phyloP scores from a whole-genome alignment of 257 asterid species.

The Scutellaria barbata region DNA sequence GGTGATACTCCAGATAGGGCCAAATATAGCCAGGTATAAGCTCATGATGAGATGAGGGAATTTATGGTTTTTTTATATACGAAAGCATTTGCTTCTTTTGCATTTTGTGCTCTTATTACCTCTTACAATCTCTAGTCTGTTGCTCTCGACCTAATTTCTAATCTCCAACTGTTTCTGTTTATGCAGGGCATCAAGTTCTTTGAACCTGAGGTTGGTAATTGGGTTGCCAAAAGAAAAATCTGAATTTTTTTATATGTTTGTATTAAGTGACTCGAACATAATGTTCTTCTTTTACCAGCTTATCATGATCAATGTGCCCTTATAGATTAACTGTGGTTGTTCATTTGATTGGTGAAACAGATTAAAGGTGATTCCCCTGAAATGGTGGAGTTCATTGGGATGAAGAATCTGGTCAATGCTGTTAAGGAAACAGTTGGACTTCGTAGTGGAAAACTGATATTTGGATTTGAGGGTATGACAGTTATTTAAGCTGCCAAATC shows the following conservation, averaged over 20 bases:
- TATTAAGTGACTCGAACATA: constrained; percentile 24
- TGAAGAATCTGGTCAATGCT: constrained; percentile 74
- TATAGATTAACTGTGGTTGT: constrained; percentile 25
- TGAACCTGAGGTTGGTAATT: constrained; percentile 88
- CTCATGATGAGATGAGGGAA: constrained; percentile 20
- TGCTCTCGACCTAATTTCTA: constrained; percentile 21
- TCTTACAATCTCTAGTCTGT: constrained; percentile 17
- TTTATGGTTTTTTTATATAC: background rate
- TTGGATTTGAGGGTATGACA: constrained; percentile 79
- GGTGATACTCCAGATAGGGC: constrained; percentile 99
- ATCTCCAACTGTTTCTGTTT: constrained; percentile 27
- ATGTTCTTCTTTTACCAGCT: constrained; percentile 18
- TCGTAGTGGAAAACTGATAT: constrained; percentile 70
- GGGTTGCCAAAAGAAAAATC: constrained; percentile 32
- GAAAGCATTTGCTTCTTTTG: background rate
- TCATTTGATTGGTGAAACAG: constrained; percentile 55
- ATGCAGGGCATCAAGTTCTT: constrained; percentile 96
- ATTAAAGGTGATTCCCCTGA: constrained; percentile 97
- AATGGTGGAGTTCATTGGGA: constrained; percentile 93
- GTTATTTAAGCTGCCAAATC: constrained; percentile 21
- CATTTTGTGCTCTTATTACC: constrained; percentile 4
- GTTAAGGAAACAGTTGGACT: constrained; percentile 80
- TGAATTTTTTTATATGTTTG: constrained; percentile 33
- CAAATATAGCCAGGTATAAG: constrained; percentile 80
- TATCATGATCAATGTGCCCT: constrained; percentile 20